Base-by-base conservation (phyloP, 345 rosid species). In the Laguncularia racemosa region DNA sequence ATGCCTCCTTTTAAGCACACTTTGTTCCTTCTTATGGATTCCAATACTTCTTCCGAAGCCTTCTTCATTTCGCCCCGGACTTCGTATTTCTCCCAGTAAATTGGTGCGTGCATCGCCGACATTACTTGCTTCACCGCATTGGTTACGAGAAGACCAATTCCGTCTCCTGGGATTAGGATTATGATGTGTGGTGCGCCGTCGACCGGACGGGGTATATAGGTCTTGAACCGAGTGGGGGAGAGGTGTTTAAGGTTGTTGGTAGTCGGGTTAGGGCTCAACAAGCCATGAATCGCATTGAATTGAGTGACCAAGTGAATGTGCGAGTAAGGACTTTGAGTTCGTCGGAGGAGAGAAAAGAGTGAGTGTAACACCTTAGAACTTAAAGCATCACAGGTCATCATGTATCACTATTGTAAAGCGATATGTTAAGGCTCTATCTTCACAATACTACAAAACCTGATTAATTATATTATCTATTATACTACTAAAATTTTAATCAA, bases 201-300 rank as follows among this genome's bases (percentile, higher is more conserved):
- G 2, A 96, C 98, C 12, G 98, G 98, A 0, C 98, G 85, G 52
- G 98, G 96, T 96, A 92, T 92, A 84, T 92, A 92, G 74, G 98
- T 92, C 21, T 89, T 86, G 69, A 89, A 78, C 70, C 98, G 85
- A 65, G 63, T 23, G 55, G 44, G 60, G 20, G 47, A 16, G 48
- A 57, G 53, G 26, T 53, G 62, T 16, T 28, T 45, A 57, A 0
- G 52, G 63, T 23, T 23, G 28, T 3, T 23, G 28, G 28, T 12
- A 33, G 48, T 3, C 47, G 48, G 48, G 20, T 16, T 51, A 40
- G 50, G 64, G 56, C 3, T 43, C 13, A n/a, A 17, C 11, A 16
- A 44, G 61, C 16, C 3, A 23, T 23, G 28, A n/a, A 23, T 23
- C 5, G 28, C 4, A 23, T 6, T 23, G 28, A 23, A 23, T 1